Base-by-base conservation (phyloP, 1,284 basidiomycete species). In the Pseudozyma sp. region DNA sequence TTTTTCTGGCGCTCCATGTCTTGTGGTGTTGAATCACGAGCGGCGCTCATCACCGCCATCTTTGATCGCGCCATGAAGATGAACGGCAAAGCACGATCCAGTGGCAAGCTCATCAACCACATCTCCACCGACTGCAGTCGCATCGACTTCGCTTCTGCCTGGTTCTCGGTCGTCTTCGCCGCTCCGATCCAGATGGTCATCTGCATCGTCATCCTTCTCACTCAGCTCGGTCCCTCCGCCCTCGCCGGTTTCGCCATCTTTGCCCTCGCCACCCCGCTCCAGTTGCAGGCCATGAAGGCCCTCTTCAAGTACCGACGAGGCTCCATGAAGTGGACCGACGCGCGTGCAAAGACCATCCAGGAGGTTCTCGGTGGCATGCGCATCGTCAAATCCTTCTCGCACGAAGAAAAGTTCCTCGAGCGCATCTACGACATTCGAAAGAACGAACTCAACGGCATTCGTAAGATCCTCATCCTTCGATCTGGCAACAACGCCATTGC, bases 51-150 rank as follows among this genome's bases (percentile, higher is more conserved):
- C 79, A 90, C 92, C 0, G 91, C 92, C 9, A 91, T 97, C 58
- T 98, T 95, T 85, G 88, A 89, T 34, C 90, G 91, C 49, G 90
- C 93, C 2, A 88, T 97, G 35, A 88, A 87, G 40, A 87, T 97
- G 49, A 92, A 91, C 4, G 89, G 92, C 19, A 91, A 93, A 53
- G 90, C 93, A 9, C 89, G 94, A n/a, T 90, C 90, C 3, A 90
- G 90, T 24, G 94, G 94, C 40, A 91, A 91, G 80, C 88, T 95
- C 43, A 90, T 96, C 68, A 96, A 94, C 80, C 93, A 95, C 85
- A 95, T 97, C 74, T 94, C 92, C 5, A 95, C 94, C 0, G 95
- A 97, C 84, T 90, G 94, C 34, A 92, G 90, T 16, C 89, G 94
- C 39, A 93, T 97, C 82, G 94, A 97, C 83, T 97, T 94, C 81